phyloP scores from a whole-genome alignment of 345 rosid genomes.

The Microthlaspi erraticum region DNA sequence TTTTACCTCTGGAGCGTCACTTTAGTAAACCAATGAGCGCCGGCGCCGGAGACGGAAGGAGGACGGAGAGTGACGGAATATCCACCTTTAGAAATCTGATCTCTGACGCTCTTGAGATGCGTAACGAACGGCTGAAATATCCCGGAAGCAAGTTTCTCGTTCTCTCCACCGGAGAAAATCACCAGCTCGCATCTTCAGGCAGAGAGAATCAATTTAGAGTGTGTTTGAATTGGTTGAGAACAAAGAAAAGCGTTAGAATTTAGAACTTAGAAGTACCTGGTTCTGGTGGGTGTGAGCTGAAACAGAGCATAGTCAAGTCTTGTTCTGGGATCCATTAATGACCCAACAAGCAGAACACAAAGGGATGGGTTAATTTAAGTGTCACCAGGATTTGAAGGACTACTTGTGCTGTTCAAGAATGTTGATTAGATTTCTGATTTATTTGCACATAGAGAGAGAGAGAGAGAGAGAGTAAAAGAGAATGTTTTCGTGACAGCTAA shows the following conservation, averaged over 20 bases:
- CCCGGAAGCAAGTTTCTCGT: slow-evolving; percentile 92
- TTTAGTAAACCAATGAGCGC: slow-evolving; percentile 85
- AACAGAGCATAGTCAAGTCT: slow-evolving; percentile 86
- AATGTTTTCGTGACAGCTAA: slow-evolving; percentile 48
- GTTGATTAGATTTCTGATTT: slow-evolving; percentile 14
- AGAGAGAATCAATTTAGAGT: slow-evolving; percentile 1
- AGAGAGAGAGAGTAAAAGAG: slow-evolving; percentile 30
- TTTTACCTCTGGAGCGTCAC: slow-evolving; percentile 80
- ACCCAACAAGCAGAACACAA: slow-evolving; percentile 20
- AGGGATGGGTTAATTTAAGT: slow-evolving; percentile 28
- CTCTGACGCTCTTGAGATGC: slow-evolving; percentile 78
- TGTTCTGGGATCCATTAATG: slow-evolving; percentile 76
- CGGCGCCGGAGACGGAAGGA: slow-evolving; percentile 35
- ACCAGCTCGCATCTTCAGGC: slow-evolving; percentile 84
- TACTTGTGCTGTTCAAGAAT: slow-evolving; percentile 30
- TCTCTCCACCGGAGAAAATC: slow-evolving; percentile 68
- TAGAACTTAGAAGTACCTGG: slow-evolving; percentile 60
- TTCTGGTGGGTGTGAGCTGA: slow-evolving; percentile 97
- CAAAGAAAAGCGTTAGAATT: neutral
- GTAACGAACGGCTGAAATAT: slow-evolving; percentile 80
- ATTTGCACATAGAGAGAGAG: slow-evolving; percentile 28
- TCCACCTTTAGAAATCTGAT: slow-evolving; percentile 92
- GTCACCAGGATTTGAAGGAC: slow-evolving; percentile 22
- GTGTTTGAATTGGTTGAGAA: neutral
- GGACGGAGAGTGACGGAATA: slow-evolving; percentile 86